These are phyloP conservation scores for Tardiomyces digboiensis DNA, from an alignment of 1,139 yeast genomes.

Conservation along the genomic window DNA sequence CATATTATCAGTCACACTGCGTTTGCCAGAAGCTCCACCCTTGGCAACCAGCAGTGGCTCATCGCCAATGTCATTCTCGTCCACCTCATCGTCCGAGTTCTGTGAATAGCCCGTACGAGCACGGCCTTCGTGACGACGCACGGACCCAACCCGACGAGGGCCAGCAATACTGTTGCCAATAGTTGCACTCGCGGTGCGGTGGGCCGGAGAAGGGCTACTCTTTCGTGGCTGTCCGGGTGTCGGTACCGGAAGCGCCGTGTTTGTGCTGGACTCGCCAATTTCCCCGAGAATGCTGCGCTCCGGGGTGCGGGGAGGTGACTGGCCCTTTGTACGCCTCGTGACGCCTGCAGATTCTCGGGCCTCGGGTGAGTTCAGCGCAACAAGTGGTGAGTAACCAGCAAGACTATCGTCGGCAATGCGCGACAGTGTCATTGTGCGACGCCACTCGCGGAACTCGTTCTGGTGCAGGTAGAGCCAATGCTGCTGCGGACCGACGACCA, in stretches of 20 bases:
- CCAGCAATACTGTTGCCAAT: not conserved
- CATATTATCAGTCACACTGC: conserved; percentile 5
- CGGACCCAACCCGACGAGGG: not conserved
- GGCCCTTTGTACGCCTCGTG: conserved; percentile 11
- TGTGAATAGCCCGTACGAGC: not conserved
- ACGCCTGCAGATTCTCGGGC: conserved; percentile 5
- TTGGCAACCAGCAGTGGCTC: conserved; percentile 3
- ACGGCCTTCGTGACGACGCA: not conserved
- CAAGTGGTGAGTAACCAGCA: conserved; percentile 70
- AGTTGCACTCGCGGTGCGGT: not conserved
- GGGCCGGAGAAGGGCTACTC: conserved; percentile 15
- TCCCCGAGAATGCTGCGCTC: conserved; percentile 69
- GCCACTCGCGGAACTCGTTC: conserved; percentile 93
- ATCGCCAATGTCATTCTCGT: not conserved
- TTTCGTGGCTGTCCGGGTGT: conserved; percentile 98
- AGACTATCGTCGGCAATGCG: conserved; percentile 59
- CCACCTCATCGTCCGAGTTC: conserved; percentile 11
- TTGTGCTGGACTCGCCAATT: conserved; percentile 56
- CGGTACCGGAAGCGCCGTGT: conserved; percentile 76
- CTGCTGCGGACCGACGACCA: conserved; percentile 99
- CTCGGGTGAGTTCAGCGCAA: conserved; percentile 27
- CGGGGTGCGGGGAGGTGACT: conserved; percentile 54
- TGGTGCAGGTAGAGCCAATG: conserved; percentile 97
- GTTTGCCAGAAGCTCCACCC: not conserved
- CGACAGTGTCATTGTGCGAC: conserved; percentile 82